Evolutionary conservation across 1,284 basidiomycete species (phyloP).

Genomic region (Hemileccinum hortonii): DNA sequence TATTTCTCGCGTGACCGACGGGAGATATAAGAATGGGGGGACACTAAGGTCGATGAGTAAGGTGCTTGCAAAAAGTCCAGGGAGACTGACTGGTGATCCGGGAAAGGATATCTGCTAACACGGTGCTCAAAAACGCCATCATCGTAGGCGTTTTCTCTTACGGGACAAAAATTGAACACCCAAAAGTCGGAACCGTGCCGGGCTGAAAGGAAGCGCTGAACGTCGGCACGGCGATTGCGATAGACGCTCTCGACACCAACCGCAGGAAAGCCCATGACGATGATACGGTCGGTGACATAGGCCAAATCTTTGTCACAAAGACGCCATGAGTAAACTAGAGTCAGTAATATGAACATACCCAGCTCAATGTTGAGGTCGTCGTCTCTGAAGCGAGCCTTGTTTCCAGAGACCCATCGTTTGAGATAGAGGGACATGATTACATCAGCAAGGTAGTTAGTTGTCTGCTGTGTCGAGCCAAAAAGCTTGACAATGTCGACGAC

Average conservation of each 20-base stretch:
- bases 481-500: constrained; percentile 29
- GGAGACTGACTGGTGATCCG: constrained; percentile 76
- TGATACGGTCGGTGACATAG: constrained; percentile 79
- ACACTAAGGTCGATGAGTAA: constrained; percentile 44
- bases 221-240: constrained; percentile 77
- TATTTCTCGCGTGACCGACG: constrained; percentile 78
- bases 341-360: constrained; percentile 33
- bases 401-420: constrained; percentile 67
- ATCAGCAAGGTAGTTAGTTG: constrained; percentile 11
- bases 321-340: not conserved
- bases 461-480: constrained; percentile 4
- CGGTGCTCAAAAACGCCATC: constrained; percentile 60
- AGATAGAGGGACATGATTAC: constrained; percentile 55
- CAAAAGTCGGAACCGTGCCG: constrained; percentile 77
- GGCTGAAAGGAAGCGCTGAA: constrained; percentile 73
- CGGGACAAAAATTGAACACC: constrained; percentile 86
- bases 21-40: constrained; percentile 79
- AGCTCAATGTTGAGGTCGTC: constrained; percentile 67
- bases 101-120: constrained; percentile 85
- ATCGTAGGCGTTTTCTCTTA: constrained; percentile 71
- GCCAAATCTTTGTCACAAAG: constrained; percentile 56
- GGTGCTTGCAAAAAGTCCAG: not conserved
- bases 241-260: constrained; percentile 79
- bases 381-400: constrained; percentile 79
- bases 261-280: constrained; percentile 91